Conservation (phyloP, 345 rosid genomes). For the Lepidium africanum region DNA sequence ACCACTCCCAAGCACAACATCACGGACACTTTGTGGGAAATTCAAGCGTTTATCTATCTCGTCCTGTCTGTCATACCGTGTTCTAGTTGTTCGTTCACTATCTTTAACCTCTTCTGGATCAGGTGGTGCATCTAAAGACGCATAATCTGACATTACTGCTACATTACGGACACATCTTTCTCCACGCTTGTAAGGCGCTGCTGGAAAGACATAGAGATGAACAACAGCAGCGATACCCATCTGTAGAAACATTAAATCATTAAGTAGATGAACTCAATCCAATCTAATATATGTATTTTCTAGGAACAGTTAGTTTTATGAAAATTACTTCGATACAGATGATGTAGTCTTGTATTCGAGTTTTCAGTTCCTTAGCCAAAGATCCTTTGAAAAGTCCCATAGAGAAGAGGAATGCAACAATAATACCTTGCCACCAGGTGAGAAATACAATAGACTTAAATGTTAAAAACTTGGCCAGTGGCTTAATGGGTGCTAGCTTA, state of each 20-base stretch:
- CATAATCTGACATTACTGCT: slow-evolving; percentile 89
- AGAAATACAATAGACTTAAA: slow-evolving; percentile 95
- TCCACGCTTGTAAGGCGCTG: slow-evolving; percentile 91
- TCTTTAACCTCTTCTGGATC: slow-evolving; percentile 94
- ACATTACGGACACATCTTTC: slow-evolving; percentile 99
- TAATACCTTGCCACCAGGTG: slow-evolving; percentile 99
- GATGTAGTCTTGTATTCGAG: slow-evolving; percentile 89
- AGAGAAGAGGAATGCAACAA: slow-evolving; percentile 87
- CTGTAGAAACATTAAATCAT: slow-evolving; percentile 34
- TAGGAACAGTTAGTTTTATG: not conserved
- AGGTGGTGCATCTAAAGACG: slow-evolving; percentile 77
- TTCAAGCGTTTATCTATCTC: slow-evolving; percentile 72
- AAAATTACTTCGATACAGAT: slow-evolving; percentile 81
- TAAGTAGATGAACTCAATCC: not conserved
- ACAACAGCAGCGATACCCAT: slow-evolving; percentile 97
- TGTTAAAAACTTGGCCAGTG: slow-evolving; percentile 88
- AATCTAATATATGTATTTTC: not conserved
- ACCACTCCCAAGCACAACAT: slow-evolving; percentile 91
- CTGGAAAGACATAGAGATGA: slow-evolving; percentile 92
- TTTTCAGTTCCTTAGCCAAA: slow-evolving; percentile 83
- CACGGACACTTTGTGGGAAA: slow-evolving; percentile 94
- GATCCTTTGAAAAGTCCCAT: slow-evolving; percentile 80
- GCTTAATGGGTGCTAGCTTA: slow-evolving; percentile 80
- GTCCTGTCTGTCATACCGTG: slow-evolving; percentile 47
- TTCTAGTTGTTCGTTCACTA: slow-evolving; percentile 63